phyloP scores from a whole-genome alignment of 306 rosid species.

The Trichosanthes truncata region DNA sequence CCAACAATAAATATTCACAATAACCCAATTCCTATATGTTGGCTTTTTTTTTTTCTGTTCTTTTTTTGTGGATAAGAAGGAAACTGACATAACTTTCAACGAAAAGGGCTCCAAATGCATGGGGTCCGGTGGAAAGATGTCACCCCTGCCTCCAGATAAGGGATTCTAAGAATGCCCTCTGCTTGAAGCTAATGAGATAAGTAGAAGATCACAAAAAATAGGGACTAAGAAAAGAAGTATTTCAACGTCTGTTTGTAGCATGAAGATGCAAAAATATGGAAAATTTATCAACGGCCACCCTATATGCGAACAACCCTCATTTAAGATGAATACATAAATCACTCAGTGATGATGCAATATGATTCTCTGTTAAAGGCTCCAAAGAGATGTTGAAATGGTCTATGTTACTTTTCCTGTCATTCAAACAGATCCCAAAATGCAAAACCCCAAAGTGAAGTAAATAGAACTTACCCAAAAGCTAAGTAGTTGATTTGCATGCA shows the following conservation, averaged over 20 bases:
- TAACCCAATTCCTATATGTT: background rate
- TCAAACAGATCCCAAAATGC: conserved; percentile 1
- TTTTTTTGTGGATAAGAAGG: background rate
- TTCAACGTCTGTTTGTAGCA: background rate
- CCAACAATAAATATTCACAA: background rate
- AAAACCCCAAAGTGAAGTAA: background rate
- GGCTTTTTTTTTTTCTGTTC: background rate
- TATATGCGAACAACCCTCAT: background rate
- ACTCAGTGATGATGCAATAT: background rate
- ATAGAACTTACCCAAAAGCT: background rate
- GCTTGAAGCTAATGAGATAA: background rate
- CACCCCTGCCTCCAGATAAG: background rate
- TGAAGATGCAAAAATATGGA: background rate
- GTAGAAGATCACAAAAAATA: background rate
- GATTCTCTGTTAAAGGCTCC: background rate
- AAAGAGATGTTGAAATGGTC: background rate
- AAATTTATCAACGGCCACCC: background rate
- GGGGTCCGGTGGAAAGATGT: background rate
- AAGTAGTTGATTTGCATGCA: background rate
- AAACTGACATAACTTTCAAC: background rate
- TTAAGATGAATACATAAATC: background rate
- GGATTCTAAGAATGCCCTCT: too few species aligned
- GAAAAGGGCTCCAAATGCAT: background rate
- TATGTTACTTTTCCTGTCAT: background rate
- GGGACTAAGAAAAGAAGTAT: background rate